These are phyloP conservation scores for Euclidium syriacum DNA, from an alignment of 345 rosid genomes.

Conservation along the genomic window DNA sequence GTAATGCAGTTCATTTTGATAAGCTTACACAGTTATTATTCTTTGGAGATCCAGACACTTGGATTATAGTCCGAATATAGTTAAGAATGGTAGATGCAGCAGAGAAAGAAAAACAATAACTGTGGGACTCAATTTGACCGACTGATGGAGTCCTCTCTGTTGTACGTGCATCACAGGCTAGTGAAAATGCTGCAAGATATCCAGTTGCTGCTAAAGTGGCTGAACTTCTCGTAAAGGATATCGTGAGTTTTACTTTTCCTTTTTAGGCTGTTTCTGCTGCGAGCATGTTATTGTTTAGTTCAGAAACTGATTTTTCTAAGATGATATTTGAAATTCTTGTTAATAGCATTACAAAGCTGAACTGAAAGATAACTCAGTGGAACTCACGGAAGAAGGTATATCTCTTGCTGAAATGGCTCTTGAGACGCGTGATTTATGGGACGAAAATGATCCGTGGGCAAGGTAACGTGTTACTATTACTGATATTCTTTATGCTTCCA, in stretches of 20 bases:
- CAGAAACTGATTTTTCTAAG: background rate
- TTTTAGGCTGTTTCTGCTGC: background rate
- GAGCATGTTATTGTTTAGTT: background rate
- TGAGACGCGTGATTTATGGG: conserved; percentile 92
- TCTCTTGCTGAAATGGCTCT: conserved; percentile 92
- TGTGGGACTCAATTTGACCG: background rate
- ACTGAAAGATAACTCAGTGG: conserved; percentile 93
- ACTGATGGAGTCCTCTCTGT: conserved; percentile 10
- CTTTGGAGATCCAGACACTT: background rate
- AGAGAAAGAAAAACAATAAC: background rate
- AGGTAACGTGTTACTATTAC: conserved; percentile 43
- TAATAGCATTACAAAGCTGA: conserved; percentile 82
- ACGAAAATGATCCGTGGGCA: conserved; percentile 98
- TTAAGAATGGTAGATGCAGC: background rate
- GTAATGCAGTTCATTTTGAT: conserved; percentile 37
- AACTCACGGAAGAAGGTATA: conserved; percentile 94
- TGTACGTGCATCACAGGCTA: conserved; percentile 54
- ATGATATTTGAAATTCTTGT: conserved; percentile 13
- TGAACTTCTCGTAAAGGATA: conserved; percentile 66
- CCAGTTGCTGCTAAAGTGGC: conserved; percentile 98
- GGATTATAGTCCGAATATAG: background rate
- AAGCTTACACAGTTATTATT: conserved; percentile 1
- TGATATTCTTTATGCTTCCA: background rate
- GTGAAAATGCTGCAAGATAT: conserved; percentile 84
- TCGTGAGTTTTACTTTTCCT: conserved; percentile 44